A percentile compares a stretch with the other conserved stretches of the same genome.
These are phyloP conservation scores for Rhizopogon vesiculosus DNA, from an alignment of 768 basidiomycete genomes.

Conservation along the genomic window DNA sequence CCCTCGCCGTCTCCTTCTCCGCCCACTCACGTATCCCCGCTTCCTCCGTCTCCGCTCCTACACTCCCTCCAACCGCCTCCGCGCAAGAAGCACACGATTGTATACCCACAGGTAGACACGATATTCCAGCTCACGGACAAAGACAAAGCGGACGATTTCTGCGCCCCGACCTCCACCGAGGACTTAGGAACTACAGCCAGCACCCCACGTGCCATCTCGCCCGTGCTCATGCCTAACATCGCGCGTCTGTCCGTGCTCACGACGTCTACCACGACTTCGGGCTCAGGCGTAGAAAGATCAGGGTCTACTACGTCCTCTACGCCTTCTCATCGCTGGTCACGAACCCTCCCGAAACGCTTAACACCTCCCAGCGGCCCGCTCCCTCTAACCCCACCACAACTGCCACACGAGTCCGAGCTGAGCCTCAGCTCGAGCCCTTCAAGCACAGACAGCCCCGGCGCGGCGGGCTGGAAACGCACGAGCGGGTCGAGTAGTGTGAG, in stretches of 20 bases:
- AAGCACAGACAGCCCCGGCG: constrained; percentile 19
- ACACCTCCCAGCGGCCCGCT: constrained; percentile 56
- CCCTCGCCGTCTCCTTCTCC: constrained; percentile 10
- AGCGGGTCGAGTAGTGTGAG: constrained; percentile 41
- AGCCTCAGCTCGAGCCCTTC: constrained; percentile 21
- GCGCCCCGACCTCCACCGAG: constrained; percentile 6
- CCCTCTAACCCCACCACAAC: constrained; percentile 36
- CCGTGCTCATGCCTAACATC: background rate
- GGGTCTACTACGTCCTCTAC: constrained; percentile 14
- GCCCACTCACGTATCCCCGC: constrained; percentile 23
- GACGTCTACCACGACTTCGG: background rate
- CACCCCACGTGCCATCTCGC: background rate
- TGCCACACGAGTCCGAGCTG: constrained; percentile 22
- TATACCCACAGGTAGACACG: constrained; percentile 1
- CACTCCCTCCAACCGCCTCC: constrained; percentile 32
- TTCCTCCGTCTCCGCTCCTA: constrained; percentile 16
- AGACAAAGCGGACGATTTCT: constrained; percentile 20
- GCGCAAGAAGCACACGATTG: constrained; percentile 19
- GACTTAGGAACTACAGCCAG: background rate
- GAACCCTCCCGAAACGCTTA: constrained; percentile 44
- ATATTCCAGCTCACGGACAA: constrained; percentile 16
- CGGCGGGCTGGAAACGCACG: constrained; percentile 45
- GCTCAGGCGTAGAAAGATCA: constrained; percentile 30
- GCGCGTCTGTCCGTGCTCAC: background rate
- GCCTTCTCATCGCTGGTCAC: constrained; percentile 46